phyloP scores from a whole-genome alignment of 2,329 filamentous ascomycete species.

The Trichoderma brevicompactum region DNA sequence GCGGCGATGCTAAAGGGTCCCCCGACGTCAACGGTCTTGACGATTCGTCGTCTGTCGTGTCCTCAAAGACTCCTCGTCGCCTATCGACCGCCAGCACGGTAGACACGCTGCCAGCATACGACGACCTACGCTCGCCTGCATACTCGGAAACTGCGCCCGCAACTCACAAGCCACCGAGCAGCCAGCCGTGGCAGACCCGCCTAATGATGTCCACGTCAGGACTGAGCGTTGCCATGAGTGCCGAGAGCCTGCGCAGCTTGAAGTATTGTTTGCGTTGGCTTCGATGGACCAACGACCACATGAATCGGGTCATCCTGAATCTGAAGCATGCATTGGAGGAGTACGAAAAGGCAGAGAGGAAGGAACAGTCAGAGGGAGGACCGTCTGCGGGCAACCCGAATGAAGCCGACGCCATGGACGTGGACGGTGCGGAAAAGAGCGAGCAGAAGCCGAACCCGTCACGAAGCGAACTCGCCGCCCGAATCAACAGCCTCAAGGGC shows the following conservation, averaged over 20 bases:
- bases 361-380: slow-evolving; percentile 25
- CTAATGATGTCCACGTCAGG: slow-evolving; percentile 90
- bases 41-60: slow-evolving; percentile 38
- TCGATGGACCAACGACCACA: slow-evolving; percentile 78
- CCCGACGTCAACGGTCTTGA: slow-evolving; percentile 19
- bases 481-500: slow-evolving; percentile 68
- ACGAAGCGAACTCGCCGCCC: slow-evolving; percentile 56
- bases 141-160: slow-evolving; percentile 65
- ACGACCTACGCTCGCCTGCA: slow-evolving; percentile 74
- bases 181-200: slow-evolving; percentile 73
- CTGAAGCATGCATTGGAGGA: slow-evolving; percentile 78
- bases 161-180: slow-evolving; percentile 40
- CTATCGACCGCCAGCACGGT: slow-evolving; percentile 68
- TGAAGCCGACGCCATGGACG: slow-evolving; percentile 16
- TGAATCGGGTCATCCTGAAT: slow-evolving; percentile 74
- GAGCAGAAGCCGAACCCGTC: slow-evolving; percentile 38
- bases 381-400: background rate
- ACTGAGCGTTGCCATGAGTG: slow-evolving; percentile 87
- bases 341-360: slow-evolving; percentile 62
- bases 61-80: slow-evolving; percentile 49
- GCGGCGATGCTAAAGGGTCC: slow-evolving; percentile 35
- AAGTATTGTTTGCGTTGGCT: slow-evolving; percentile 84
- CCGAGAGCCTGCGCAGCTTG: slow-evolving; percentile 81
- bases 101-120: slow-evolving; percentile 82
- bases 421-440: slow-evolving; percentile 23